Evolutionary conservation across 2,329 filamentous ascomycete genomes (phyloP), one percentile per base, ranked within the genome.

Genomic region (Bisporella sp.): DNA sequence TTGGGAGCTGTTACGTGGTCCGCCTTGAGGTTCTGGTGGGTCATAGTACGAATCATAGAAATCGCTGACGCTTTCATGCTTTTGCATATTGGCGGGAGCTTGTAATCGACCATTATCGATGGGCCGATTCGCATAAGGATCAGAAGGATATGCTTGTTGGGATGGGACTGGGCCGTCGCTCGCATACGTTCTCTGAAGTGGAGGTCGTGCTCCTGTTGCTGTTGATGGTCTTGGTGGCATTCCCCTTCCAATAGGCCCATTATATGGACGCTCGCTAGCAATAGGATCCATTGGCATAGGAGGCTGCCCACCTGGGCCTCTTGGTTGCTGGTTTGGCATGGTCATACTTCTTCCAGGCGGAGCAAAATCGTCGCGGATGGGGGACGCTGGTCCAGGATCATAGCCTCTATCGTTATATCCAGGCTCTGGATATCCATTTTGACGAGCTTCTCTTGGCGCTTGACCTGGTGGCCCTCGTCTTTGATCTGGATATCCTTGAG

Each of bases 291-390:
- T 30, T 21, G 21, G 21, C 37, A 53, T 57, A 33, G 58, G 57
- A 13, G 54, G 51, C 48, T 54, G 55, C 31, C 54, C 58, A 41
- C 54, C 54, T 64, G 69, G 70, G 33, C 70, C 67, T 57, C 41
- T 47, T 13, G 66, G 64, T 8, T 74, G 70, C 49, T 76, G 72
- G 3, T 71, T 64, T 2, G 80, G 79, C 77, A 82, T 79, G 5
- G 81, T 84, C 73, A 76, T 78, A 51, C 79, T 84, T 57, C 81
- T 71, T n/a, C 68, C 62, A 6, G 76, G 77, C 2, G 76, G 73
- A 0, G 70, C 76, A 56, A 76, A 81, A 5, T 71, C 69, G 39
- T 71, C 67, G 53, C 62, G 67, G 37, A 67, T 44, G 21, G 58
- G 57, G 21, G 59, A 57, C 28, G 48, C 35, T 35, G 51, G 41